phyloP scores from a whole-genome alignment of 257 asterid genomes.

The Haberlea rhodopensis region DNA sequence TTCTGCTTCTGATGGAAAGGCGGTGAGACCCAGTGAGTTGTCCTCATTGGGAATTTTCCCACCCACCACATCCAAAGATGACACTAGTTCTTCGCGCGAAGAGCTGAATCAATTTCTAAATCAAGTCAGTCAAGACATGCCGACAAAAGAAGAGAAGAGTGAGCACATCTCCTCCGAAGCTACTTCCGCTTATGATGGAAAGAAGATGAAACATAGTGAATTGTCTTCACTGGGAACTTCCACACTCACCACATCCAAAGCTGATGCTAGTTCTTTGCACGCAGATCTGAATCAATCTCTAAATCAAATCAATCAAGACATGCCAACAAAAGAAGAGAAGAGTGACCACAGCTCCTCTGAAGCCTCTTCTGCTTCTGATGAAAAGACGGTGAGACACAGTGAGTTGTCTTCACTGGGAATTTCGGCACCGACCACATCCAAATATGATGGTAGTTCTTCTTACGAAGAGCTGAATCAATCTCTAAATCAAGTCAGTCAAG shows the following conservation, averaged over 20 bases:
- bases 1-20: slow-evolving; percentile 33
- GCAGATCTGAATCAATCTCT: slow-evolving; percentile 20
- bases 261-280: slow-evolving; percentile 20
- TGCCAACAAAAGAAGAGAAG: slow-evolving; percentile 24
- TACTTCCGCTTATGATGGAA: no score
- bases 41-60: slow-evolving; percentile 23
- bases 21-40: slow-evolving; percentile 23
- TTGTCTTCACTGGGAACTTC: slow-evolving; percentile 5
- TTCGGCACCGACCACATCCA: slow-evolving; percentile 12
- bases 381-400: no score
- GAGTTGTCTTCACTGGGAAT: no score
- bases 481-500: slow-evolving; percentile 27
- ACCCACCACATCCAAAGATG: slow-evolving; percentile 26
- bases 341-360: no score
- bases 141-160: slow-evolving; percentile 21
- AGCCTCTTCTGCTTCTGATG: no score
- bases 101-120: slow-evolving; percentile 18
- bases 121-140: slow-evolving; percentile 28
- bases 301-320: slow-evolving; percentile 29
- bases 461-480: slow-evolving; percentile 16
- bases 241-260: slow-evolving; percentile 25
- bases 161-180: slow-evolving; percentile 23
- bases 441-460: slow-evolving; percentile 19
- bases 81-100: slow-evolving; percentile 9
- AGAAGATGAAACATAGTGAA: background rate